Evolutionary conservation across 1,284 basidiomycete genomes (phyloP).

Genomic region (Polyporus tsugae): DNA sequence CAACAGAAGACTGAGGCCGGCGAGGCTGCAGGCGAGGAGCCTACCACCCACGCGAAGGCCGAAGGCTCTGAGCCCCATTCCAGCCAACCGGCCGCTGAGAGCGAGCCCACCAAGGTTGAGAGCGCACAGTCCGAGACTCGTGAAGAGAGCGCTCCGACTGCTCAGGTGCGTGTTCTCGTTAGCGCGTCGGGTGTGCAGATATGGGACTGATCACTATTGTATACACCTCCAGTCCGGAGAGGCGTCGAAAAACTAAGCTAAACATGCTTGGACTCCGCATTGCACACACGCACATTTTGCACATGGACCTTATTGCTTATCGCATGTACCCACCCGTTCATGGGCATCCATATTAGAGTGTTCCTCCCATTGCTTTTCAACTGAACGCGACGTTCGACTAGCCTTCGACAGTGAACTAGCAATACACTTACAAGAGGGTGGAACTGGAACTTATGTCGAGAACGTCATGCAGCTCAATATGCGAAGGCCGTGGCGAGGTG

Average conservation of each 20-base stretch:
- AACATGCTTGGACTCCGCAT: constrained; percentile 7
- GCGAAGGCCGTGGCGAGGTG: no score
- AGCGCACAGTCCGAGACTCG: constrained; percentile 27
- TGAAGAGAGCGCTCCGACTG: constrained; percentile 27
- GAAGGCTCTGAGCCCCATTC: not conserved
- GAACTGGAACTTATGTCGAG: no score
- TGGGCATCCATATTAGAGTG: constrained; percentile 3
- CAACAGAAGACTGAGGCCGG: constrained; percentile 28
- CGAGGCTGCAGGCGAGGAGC: constrained; percentile 28
- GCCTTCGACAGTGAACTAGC: not conserved
- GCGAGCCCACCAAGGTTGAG: constrained; percentile 31
- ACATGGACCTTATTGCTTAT: constrained; percentile 14
- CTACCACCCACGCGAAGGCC: constrained; percentile 14
- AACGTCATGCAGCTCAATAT: no score
- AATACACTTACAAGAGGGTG: no score
- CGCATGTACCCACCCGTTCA: constrained; percentile 29
- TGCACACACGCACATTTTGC: constrained; percentile 2
- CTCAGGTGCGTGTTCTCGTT: constrained; percentile 25
- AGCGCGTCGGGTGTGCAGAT: not conserved
- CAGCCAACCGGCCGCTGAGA: constrained; percentile 15
- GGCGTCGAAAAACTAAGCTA: constrained; percentile 27
- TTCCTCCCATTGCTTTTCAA: not conserved
- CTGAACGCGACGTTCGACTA: not conserved
- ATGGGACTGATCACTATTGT: not conserved
- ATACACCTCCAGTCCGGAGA: constrained; percentile 33